Evolutionary conservation across 1,139 yeast species (phyloP).

Genomic region (Saccharomyces hybrid): DNA sequence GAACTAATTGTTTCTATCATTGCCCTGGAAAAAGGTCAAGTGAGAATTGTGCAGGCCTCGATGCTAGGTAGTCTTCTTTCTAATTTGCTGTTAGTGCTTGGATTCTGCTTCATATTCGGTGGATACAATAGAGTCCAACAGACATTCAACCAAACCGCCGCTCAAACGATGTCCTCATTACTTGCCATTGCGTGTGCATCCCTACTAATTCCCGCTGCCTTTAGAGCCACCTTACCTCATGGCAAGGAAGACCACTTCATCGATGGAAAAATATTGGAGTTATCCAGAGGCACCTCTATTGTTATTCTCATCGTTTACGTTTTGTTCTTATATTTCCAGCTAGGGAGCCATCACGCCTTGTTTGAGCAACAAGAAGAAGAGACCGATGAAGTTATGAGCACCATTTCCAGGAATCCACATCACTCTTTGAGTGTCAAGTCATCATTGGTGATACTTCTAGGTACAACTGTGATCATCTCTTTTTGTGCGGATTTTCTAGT

Average conservation of each 20-base stretch:
- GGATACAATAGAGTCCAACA: constrained; percentile 84
- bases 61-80: constrained; percentile 93
- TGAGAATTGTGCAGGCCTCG: constrained; percentile 90
- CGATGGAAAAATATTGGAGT: constrained; percentile 50
- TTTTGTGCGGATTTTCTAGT: constrained; percentile 90
- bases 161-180: constrained; percentile 92
- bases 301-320: constrained; percentile 71
- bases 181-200: constrained; percentile 89
- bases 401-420: constrained; percentile 15
- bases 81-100: constrained; percentile 78
- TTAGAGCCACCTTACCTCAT: constrained; percentile 70
- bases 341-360: constrained; percentile 68
- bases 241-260: constrained; percentile 33
- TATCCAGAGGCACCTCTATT: constrained; percentile 82
- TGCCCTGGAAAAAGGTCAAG: constrained; percentile 78
- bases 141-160: constrained; percentile 88
- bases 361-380: constrained; percentile 42
- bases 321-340: constrained; percentile 75
- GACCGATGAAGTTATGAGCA: constrained; percentile 30
- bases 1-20: constrained; percentile 90
- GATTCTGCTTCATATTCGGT: constrained; percentile 93
- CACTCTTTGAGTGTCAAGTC: constrained; percentile 22
- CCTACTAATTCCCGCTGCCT: constrained; percentile 88
- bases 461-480: constrained; percentile 75
- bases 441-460: constrained; percentile 35